Base-by-base conservation (phyloP, 768 basidiomycete species). In the Tulasnella sp. region DNA sequence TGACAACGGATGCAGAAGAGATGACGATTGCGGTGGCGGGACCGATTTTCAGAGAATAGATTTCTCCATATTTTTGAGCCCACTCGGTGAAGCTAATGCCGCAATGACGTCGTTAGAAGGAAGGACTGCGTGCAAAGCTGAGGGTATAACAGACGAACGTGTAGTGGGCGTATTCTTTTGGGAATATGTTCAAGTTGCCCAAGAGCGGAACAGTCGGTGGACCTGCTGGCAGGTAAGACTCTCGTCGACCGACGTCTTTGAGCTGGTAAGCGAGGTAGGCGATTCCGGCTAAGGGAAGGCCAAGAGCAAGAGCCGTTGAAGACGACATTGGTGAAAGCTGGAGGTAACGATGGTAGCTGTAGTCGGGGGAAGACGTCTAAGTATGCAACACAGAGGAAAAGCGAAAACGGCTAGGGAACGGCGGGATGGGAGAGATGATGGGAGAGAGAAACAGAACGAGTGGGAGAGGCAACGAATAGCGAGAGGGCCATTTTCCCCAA, bases 11-110 rank as follows among this genome's bases (percentile, higher is more conserved):
- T 14, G 77, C 71, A 37, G 79, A 78, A 14, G 81, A 78, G 17
- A 83, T 70, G n/a, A 83, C 80, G 37, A 83, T 75, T 4, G 68
- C 79, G 11, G 80, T 81, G 0, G 77, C 78, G 38, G 80, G 71
- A 8, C 79, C 80, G 5, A 82, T 31, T 71, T 80, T 82, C 15
- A 81, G 76, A 37, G 81, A 82, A 75, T 81, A 81, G 38, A 83
- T 78, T 1, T 81, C 82, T 3, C 82, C 82, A 52, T 82, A 82
- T 38, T 71, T 34, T 22, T 77, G 74, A 0, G 82, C 80, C 82
- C 82, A 82, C 77, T 81, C 80, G 7, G 82, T 80, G 34, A 83
- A 80, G 68, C 81, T 83, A 77, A 77, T 58, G 73, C 37, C 52
- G n/a, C 74, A 78, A 14, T 79, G 75, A 29, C 17, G 54, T 58